Evolutionary conservation across 129 eudicot genomes (phyloP).

Genomic region (Artemisia tridentata): DNA sequence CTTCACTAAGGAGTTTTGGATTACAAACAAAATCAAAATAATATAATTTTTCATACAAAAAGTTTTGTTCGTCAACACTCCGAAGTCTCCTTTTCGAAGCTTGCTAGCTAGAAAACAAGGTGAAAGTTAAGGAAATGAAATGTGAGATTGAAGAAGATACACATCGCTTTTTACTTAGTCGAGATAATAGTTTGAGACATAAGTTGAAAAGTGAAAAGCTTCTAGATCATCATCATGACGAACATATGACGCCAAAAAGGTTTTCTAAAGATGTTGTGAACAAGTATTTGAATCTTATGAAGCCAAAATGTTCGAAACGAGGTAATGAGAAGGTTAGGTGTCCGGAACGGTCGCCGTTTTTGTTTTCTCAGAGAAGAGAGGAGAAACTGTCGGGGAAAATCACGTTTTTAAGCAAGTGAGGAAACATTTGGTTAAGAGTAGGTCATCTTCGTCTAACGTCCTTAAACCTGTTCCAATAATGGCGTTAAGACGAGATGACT

Average conservation of each 20-base stretch:
- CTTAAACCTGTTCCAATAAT: slow-evolving; percentile 28
- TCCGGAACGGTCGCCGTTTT: neutral
- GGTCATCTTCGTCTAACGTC: slow-evolving; percentile 41
- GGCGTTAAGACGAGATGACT: slow-evolving; percentile 45
- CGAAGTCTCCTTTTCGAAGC: no score
- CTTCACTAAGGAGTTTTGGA: no score
- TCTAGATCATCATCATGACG: slow-evolving; percentile 3
- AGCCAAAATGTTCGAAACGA: slow-evolving; percentile 35
- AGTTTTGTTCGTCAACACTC: no score
- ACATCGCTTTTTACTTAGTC: no score
- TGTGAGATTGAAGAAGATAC: no score
- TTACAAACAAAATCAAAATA: no score
- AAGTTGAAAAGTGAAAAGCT: slow-evolving; percentile 33
- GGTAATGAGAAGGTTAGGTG: slow-evolving; percentile 24
- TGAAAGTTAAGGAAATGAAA: no score
- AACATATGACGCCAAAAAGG: slow-evolving; percentile 27
- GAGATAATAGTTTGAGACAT: slow-evolving; percentile 53
- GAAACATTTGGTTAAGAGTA: slow-evolving; percentile 50
- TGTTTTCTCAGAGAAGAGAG: slow-evolving; percentile 40
- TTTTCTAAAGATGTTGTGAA: slow-evolving; percentile 37
- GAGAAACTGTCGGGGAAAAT: slow-evolving; percentile 36
- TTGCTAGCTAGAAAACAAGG: no score
- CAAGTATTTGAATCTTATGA: slow-evolving; percentile 56
- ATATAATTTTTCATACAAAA: no score
- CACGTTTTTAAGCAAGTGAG: slow-evolving; percentile 29